Conservation (phyloP, 768 basidiomycete genomes). For the Mycena olivaceomarginata region DNA sequence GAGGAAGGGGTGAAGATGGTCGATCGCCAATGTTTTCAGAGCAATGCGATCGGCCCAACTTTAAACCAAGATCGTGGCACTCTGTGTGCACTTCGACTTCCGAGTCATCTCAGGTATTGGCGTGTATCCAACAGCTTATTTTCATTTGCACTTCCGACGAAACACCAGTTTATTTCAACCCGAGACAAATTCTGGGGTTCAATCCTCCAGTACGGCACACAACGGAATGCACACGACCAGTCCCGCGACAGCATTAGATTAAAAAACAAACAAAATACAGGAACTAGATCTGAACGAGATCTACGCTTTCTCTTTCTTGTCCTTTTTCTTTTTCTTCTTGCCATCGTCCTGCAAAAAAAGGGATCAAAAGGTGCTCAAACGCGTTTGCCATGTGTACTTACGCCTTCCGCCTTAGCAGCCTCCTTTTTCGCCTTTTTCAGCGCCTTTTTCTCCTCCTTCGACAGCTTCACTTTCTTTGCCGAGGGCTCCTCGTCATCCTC, state of each 20-base stretch:
- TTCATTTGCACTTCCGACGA: too few species aligned
- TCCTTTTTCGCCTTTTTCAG: conserved; percentile 87
- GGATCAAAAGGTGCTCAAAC: not conserved
- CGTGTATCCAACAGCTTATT: too few species aligned
- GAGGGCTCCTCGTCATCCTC: conserved; percentile 72
- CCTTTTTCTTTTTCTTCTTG: conserved; percentile 63
- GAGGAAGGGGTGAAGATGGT: conserved; percentile 37
- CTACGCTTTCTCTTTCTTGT: conserved; percentile 55
- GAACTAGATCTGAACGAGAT: conserved; percentile 4
- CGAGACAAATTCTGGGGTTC: too few species aligned
- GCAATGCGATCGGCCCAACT: too few species aligned
- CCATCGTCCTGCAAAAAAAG: conserved; percentile 43
- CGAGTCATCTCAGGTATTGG: too few species aligned
- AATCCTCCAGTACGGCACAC: not conserved
- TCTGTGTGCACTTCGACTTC: too few species aligned
- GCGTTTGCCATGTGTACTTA: conserved; percentile 45
- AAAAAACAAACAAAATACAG: not conserved
- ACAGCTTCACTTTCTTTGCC: conserved; percentile 83
- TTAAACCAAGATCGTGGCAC: too few species aligned
- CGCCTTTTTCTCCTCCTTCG: conserved; percentile 92
- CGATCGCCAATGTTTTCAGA: conserved; percentile 2
- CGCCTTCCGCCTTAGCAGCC: conserved; percentile 69
- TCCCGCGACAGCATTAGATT: conserved; percentile 5
- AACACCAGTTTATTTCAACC: too few species aligned
- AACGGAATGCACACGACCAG: not conserved